Evolutionary conservation across 169 alveolate genomes (phyloP), one percentile per base, ranked within the genome.

Genomic region (Cryptosporidium viatorum): DNA sequence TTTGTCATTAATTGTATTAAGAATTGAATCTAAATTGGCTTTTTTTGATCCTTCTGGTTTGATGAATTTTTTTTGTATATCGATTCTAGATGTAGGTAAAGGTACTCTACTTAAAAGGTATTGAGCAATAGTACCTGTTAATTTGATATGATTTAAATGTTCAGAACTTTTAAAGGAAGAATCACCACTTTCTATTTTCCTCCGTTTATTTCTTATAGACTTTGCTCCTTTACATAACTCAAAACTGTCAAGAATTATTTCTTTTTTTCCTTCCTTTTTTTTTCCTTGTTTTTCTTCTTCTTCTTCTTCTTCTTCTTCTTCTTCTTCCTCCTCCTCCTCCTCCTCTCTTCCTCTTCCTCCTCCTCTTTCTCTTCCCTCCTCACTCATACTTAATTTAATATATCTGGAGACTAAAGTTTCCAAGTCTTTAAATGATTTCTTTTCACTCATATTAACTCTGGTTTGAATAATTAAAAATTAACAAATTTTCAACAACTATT

Each of bases 21-120:
- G 68, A 39, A 80, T 65, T 10, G 58, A 41, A 21, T 80, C 89
- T 41, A 80, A 29, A n/a, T 80, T 31, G 45, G 62, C 39, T 48
- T 80, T 80, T 23, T 55, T 52, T 9, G 86, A 73, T 3, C 58
- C 48, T 45, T 59, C 67, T 10, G 65, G 12, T 23, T 80, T 80
- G 26, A 67, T 43, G 51, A 80, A 80, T 37, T 33, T 80, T 37
- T 41, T 80, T 8, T 80, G 89, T 62, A 80, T 21, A 65, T 80
- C 89, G 1, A 73, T 21, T 43, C 89, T 37, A 5, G 80, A 59
- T 43, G 89, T 80, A 21, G 89, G 89, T 23, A 80, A 29, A 21
- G 89, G 89, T 23, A 62, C 67, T 65, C 89, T 59, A 50, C 89
- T 80, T 37, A 80, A 29, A 2, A 80, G 70, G 70, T 80, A 80